These are phyloP conservation scores for Blepharisma stoltei DNA, from an alignment of 73 alveolate genomes.

Conservation along the genomic window DNA sequence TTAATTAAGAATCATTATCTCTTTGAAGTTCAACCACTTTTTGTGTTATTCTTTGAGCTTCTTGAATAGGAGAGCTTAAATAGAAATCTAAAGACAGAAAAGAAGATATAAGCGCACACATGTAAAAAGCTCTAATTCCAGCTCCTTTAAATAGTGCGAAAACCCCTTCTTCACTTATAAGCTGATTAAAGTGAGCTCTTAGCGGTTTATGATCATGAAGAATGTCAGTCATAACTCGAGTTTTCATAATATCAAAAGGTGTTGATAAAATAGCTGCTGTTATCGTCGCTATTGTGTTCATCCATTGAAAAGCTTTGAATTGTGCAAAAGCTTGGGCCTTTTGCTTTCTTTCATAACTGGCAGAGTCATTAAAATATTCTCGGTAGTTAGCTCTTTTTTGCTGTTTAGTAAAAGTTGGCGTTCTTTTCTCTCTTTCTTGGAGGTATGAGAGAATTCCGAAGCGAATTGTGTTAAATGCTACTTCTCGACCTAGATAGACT, in stretches of 20 bases:
- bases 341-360: not conserved
- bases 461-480: not conserved
- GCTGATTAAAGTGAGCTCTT: not conserved
- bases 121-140: slow-evolving; percentile 27
- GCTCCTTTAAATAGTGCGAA: slow-evolving; percentile 19
- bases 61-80: not conserved
- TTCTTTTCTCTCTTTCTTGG: not conserved
- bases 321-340: not conserved
- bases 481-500: not conserved
- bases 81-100: not conserved
- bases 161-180: slow-evolving; percentile 15
- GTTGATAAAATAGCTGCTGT: slow-evolving; percentile 30
- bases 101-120: not conserved
- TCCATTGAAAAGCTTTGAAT: not conserved
- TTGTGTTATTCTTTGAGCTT: not conserved
- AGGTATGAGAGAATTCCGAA: not conserved
- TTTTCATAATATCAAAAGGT: slow-evolving; percentile 30
- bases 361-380: not conserved
- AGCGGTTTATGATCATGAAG: not conserved
- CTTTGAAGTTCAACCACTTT: too few species aligned
- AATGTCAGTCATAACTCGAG: slow-evolving; percentile 14
- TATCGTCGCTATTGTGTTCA: slow-evolving; percentile 15
- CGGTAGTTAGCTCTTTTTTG: not conserved
- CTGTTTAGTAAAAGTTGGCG: not conserved
- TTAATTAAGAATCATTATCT: too few species aligned